These are phyloP conservation scores for Phytophthora colocasiae DNA, from an alignment of 352 stramenopile species.

Conservation along the genomic window DNA sequence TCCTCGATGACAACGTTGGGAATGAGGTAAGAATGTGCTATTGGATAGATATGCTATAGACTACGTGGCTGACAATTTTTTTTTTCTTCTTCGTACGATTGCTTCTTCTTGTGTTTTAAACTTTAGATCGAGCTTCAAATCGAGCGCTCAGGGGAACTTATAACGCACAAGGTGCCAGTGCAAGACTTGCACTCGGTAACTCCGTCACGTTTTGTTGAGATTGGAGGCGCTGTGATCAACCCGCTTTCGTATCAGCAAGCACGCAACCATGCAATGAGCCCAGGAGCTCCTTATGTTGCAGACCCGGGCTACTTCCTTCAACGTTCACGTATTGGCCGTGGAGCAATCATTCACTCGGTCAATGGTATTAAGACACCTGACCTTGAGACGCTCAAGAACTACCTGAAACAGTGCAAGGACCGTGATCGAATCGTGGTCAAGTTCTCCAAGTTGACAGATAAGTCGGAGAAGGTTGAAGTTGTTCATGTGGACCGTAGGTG, in stretches of 20 bases:
- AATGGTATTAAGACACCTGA: slow-evolving; percentile 87
- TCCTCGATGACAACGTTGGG: slow-evolving; percentile 82
- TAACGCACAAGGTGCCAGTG: slow-evolving; percentile 71
- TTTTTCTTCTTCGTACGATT: background rate
- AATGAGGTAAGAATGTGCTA: slow-evolving; percentile 49
- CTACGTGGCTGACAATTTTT: background rate
- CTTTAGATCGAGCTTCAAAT: slow-evolving; percentile 79
- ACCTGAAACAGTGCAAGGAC: slow-evolving; percentile 77
- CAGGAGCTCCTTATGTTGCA: slow-evolving; percentile 83
- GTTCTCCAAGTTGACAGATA: slow-evolving; percentile 79
- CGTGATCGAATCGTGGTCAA: slow-evolving; percentile 88
- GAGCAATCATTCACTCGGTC: slow-evolving; percentile 89
- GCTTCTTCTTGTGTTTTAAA: too few relatives aligned
- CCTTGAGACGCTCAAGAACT: slow-evolving; percentile 86
- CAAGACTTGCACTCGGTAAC: slow-evolving; percentile 90
- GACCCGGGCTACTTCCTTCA: slow-evolving; percentile 92
- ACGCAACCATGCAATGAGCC: slow-evolving; percentile 78
- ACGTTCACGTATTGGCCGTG: slow-evolving; percentile 82
- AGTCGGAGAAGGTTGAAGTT: slow-evolving; percentile 84
- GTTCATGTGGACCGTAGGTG: slow-evolving; percentile 92
- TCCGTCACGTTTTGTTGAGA: slow-evolving; percentile 86
- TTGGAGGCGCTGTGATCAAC: slow-evolving; percentile 90
- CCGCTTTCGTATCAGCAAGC: slow-evolving; percentile 92
- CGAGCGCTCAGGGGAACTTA: slow-evolving; percentile 75
- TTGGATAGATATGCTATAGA: background rate